These are phyloP conservation scores for Picea mariana DNA, from an alignment of 83 land plant species.

Conservation along the genomic window DNA sequence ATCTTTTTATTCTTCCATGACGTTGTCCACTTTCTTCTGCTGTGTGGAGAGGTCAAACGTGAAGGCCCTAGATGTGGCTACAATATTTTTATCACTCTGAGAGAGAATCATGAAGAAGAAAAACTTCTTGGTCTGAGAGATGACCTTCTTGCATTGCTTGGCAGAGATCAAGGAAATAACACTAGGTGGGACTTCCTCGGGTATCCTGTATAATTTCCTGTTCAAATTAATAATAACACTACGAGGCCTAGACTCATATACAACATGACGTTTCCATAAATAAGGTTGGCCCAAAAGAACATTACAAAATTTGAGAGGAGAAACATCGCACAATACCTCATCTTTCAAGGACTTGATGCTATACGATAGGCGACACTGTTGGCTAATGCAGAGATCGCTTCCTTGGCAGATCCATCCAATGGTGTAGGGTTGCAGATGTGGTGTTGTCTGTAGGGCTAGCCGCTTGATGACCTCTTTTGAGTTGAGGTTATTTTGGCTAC, in stretches of 20 bases:
- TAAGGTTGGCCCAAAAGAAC: neutral
- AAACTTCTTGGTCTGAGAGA: too few species aligned
- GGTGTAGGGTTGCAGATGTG: neutral
- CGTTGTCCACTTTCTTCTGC: too few species aligned
- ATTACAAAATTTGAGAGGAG: neutral
- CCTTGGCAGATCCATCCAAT: neutral
- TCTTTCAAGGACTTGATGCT: neutral
- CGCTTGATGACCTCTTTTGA: neutral
- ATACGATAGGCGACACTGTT: neutral
- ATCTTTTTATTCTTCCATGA: too few species aligned
- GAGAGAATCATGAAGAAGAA: too few species aligned
- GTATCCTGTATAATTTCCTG: too few species aligned
- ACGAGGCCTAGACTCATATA: neutral
- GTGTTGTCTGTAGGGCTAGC: neutral
- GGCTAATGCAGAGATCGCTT: neutral
- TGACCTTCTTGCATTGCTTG: too few species aligned
- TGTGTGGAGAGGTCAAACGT: too few species aligned
- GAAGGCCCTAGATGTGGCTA: too few species aligned
- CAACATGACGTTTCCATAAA: neutral
- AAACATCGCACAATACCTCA: too few species aligned
- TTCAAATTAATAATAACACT: neutral
- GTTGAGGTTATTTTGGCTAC: neutral
- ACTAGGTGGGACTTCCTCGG: too few species aligned
- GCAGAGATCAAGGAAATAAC: neutral
- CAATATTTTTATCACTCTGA: too few species aligned